Percentiles rank a stretch among this genome's conserved stretches.
phyloP scores from a whole-genome alignment of 2,329 filamentous ascomycete genomes.

The Beauveria medogensis region DNA sequence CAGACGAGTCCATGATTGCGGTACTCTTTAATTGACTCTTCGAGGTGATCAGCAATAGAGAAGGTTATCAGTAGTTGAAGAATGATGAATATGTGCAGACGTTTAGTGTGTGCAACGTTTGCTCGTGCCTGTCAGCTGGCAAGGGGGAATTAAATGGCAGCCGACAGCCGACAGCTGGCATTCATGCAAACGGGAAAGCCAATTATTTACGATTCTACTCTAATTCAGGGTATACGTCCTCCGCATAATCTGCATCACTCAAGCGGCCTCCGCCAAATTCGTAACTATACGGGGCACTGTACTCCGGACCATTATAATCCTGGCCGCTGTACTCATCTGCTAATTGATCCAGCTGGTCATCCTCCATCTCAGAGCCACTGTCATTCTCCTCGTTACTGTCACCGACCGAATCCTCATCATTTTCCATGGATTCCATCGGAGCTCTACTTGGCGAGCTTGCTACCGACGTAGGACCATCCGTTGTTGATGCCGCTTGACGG shows the following conservation, averaged over 20 bases:
- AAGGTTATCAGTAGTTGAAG: no score
- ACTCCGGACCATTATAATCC: neutral
- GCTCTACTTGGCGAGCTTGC: slow-evolving; percentile 5
- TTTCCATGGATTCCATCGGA: neutral
- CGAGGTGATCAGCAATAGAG: neutral
- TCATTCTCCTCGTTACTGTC: slow-evolving; percentile 11
- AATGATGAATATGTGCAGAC: neutral
- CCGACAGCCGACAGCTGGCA: neutral
- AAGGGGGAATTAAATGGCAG: neutral
- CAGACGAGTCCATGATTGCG: neutral
- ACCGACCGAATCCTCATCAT: slow-evolving; percentile 4
- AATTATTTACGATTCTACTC: neutral
- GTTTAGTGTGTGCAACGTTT: neutral
- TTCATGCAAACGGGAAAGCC: neutral
- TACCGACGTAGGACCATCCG: neutral
- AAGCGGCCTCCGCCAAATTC: neutral
- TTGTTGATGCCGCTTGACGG: slow-evolving; percentile 13
- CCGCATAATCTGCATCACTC: neutral
- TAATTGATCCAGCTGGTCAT: slow-evolving; percentile 1
- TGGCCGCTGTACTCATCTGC: neutral
- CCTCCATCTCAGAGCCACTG: slow-evolving; percentile 1
- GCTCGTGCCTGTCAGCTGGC: neutral
- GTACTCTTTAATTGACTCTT: neutral
- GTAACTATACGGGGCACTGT: neutral
- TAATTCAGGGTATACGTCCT: slow-evolving; percentile 1